phyloP scores from a whole-genome alignment of 768 basidiomycete species.

The Leccinum barrowsii region DNA sequence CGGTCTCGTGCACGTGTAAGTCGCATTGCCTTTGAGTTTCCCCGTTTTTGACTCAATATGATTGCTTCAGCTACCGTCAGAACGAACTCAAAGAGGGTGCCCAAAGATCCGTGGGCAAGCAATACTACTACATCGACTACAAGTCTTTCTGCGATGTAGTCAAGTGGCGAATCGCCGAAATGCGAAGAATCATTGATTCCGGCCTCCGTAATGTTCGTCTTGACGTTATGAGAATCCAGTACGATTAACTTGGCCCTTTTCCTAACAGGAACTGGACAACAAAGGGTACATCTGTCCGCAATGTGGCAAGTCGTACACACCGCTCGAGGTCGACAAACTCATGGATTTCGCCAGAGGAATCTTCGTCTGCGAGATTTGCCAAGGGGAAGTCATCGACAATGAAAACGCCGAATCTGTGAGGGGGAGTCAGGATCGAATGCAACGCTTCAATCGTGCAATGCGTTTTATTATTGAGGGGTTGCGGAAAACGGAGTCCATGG shows the following conservation, averaged over 20 bases:
- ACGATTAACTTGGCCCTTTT: background rate
- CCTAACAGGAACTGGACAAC: slow-evolving; percentile 82
- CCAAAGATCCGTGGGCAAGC: slow-evolving; percentile 80
- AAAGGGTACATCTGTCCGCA: slow-evolving; percentile 96
- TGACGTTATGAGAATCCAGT: background rate
- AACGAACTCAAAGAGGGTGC: slow-evolving; percentile 90
- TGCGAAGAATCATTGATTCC: slow-evolving; percentile 87
- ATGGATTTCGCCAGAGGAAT: slow-evolving; percentile 65
- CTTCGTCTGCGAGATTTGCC: slow-evolving; percentile 87
- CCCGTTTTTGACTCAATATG: slow-evolving; percentile 1
- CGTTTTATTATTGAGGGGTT: slow-evolving; percentile 82
- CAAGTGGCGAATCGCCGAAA: slow-evolving; percentile 94
- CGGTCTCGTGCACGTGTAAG: slow-evolving; percentile 75
- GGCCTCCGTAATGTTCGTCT: slow-evolving; percentile 77
- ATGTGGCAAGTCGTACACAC: slow-evolving; percentile 79
- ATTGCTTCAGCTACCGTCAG: slow-evolving; percentile 56
- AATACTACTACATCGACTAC: slow-evolving; percentile 97
- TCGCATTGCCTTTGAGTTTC: slow-evolving; percentile 4
- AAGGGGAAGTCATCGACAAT: slow-evolving; percentile 83
- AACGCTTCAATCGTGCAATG: slow-evolving; percentile 90
- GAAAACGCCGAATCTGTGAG: slow-evolving; percentile 82
- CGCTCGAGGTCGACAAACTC: slow-evolving; percentile 81
- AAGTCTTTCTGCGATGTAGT: slow-evolving; percentile 95
- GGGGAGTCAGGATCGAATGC: slow-evolving; percentile 93
- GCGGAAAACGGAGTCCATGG: slow-evolving; percentile 85